A percentile compares a stretch with the other conserved stretches of the same genome.
These are phyloP conservation scores for Diplosphaera chodatii DNA, from an alignment of 139 green algal genomes.

Conservation along the genomic window DNA sequence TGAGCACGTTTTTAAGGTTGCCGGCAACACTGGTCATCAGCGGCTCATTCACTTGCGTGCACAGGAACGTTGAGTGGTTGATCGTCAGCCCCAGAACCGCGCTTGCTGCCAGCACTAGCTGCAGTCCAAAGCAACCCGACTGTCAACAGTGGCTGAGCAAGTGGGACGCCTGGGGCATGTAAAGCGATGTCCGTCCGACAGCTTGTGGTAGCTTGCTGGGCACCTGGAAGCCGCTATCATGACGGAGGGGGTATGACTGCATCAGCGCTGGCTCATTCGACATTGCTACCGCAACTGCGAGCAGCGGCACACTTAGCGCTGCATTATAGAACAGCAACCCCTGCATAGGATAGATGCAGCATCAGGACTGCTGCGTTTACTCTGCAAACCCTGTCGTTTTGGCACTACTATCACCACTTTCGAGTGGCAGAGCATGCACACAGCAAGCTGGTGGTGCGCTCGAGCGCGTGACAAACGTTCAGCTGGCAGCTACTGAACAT, in stretches of 20 bases:
- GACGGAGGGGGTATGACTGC: conserved; percentile 10
- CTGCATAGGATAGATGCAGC: background rate
- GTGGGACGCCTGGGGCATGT: no score
- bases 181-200: no score
- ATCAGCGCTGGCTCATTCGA: conserved; percentile 15
- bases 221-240: conserved; percentile 24
- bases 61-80: conserved; percentile 67
- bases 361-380: no score
- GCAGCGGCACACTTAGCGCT: conserved; percentile 20
- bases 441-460: no score
- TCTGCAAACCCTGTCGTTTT: no score
- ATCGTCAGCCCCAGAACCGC: conserved; percentile 53
- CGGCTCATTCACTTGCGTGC: conserved; percentile 65
- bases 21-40: conserved; percentile 61
- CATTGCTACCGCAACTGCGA: conserved; percentile 15
- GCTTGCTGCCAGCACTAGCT: conserved; percentile 28
- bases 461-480: no score
- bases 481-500: no score
- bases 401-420: no score
- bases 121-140: no score
- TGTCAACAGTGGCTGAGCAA: no score
- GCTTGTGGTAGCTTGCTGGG: background rate
- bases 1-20: conserved; percentile 65
- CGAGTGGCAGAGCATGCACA: no score
- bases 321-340: conserved; percentile 43